Base-by-base conservation (phyloP, 2,329 filamentous ascomycete genomes). In the Chaetothyriales sp. region DNA sequence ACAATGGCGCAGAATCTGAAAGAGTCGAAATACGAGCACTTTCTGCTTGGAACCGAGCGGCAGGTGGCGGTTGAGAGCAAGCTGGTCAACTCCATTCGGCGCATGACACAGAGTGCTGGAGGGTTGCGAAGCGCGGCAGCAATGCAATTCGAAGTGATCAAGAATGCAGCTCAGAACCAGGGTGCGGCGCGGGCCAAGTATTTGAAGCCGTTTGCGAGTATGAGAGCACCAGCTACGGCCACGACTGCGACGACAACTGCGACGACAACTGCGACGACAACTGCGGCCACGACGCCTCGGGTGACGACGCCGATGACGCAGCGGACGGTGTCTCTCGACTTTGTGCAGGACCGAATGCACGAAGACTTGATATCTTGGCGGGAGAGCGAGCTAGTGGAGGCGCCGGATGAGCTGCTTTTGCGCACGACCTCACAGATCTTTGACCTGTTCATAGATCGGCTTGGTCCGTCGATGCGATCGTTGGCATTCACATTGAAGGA, bases 381-480 rank as follows among this genome's bases (percentile, higher is more conserved):
- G 9, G 18, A n/a, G 2, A 46, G n/a, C n/a, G n/a, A 46, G n/a
- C 10, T 10, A 15, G 19, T 5, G 18, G 19, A 19, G 18, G 15
- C 22, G 29, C 18, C 47, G 13, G 43, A 48, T 37, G 18, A 48
- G 9, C 25, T 18, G 33, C 28, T 49, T 5, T 77, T 80, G 53
- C 74, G 73, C 40, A 77, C 80, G 1, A 81, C 89, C 0, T 80
- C 85, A 0, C 88, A 95, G 53, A 94, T 97, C 58, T 97, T 97
- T 64, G 82, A 88, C 9, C 76, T 89, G 4, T 98, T 97, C 66
- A 95, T 98, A 54, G 75, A 78, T 18, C 81, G 92, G 58, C 73
- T 98, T 19, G 92, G 92, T 0, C 92, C 92, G 1, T 92, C 90
- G 0, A 94, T 95, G 82, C 94, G 95, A 67, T 95, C 90, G 0